Conservation (phyloP, 148 eudicot genomes). For the Suaeda aralocaspica region DNA sequence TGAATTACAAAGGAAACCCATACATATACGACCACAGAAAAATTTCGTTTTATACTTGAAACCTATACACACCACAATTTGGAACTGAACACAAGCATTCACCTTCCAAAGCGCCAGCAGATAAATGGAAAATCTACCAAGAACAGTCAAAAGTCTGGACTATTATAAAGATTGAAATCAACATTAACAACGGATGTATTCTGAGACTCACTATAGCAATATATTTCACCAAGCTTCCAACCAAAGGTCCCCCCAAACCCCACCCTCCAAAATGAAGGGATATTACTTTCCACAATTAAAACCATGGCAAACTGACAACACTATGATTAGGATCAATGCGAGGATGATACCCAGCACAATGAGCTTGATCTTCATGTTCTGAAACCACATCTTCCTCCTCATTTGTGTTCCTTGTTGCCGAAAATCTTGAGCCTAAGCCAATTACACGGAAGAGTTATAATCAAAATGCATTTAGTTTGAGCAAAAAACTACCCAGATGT, state of each 20-base stretch:
- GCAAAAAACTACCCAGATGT: background rate
- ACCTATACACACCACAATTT: slow-evolving; percentile 34
- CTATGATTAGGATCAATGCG: slow-evolving; percentile 47
- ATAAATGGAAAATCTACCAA: slow-evolving; percentile 28
- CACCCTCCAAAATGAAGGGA: slow-evolving; percentile 3
- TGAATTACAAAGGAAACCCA: slow-evolving; percentile 18
- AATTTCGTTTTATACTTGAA: slow-evolving; percentile 15
- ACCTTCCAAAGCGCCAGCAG: slow-evolving; percentile 27
- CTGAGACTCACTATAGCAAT: slow-evolving; percentile 13
- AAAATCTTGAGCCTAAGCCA: slow-evolving; percentile 44
- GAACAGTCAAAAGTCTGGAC: slow-evolving; percentile 27
- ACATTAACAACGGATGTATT: slow-evolving; percentile 24
- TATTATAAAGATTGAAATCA: slow-evolving; percentile 23
- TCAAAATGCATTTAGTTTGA: background rate
- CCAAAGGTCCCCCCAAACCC: slow-evolving; percentile 2
- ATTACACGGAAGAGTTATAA: background rate
- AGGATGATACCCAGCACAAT: slow-evolving; percentile 47
- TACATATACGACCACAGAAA: slow-evolving; percentile 18
- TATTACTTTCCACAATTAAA: slow-evolving; percentile 36
- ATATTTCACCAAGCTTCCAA: slow-evolving; percentile 19
- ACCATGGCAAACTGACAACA: slow-evolving; percentile 45
- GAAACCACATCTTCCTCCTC: slow-evolving; percentile 58
- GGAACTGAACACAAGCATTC: slow-evolving; percentile 31
- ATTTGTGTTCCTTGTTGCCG: slow-evolving; percentile 41
- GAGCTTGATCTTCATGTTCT: slow-evolving; percentile 53